These are phyloP conservation scores for Sporobolomyces pararoseus DNA, from an alignment of 768 basidiomycete genomes.

Conservation along the genomic window DNA sequence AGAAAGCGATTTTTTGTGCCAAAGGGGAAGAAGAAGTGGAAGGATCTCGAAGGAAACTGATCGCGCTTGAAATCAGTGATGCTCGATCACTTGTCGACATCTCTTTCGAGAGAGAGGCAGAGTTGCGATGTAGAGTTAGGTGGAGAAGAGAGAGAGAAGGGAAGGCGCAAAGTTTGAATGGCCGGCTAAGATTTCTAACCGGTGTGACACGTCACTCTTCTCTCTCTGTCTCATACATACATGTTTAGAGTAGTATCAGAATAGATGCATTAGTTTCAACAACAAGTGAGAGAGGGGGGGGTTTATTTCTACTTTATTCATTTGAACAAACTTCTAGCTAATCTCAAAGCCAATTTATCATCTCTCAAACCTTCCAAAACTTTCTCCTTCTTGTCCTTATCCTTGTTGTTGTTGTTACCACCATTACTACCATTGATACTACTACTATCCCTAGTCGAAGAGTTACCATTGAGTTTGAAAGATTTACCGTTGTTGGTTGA, in stretches of 20 bases:
- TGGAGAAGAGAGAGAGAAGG: neutral
- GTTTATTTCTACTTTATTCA: too few relatives aligned
- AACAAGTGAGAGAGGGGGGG: too few relatives aligned
- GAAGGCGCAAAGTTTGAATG: neutral
- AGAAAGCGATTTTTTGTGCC: constrained; percentile 81
- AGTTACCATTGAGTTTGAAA: neutral
- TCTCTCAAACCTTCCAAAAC: constrained; percentile 30
- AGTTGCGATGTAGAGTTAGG: neutral
- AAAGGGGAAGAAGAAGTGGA: constrained; percentile 64
- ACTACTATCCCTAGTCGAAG: too few relatives aligned
- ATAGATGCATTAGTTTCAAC: too few relatives aligned
- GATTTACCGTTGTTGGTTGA: too few relatives aligned
- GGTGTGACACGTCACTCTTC: too few relatives aligned
- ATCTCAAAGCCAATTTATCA: constrained; percentile 30
- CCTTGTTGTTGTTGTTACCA: too few relatives aligned
- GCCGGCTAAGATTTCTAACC: too few relatives aligned
- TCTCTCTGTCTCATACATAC: too few relatives aligned
- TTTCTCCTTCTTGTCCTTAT: constrained; percentile 21
- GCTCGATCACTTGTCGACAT: constrained; percentile 13
- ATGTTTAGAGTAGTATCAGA: too few relatives aligned
- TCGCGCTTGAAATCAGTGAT: constrained; percentile 32
- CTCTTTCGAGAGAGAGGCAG: too few relatives aligned
- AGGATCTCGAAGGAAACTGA: constrained; percentile 46
- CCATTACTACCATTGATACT: too few relatives aligned
- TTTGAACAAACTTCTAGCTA: constrained; percentile 35